These are phyloP conservation scores for Psilocybe cubensis DNA, from an alignment of 768 basidiomycete genomes.

Conservation along the genomic window DNA sequence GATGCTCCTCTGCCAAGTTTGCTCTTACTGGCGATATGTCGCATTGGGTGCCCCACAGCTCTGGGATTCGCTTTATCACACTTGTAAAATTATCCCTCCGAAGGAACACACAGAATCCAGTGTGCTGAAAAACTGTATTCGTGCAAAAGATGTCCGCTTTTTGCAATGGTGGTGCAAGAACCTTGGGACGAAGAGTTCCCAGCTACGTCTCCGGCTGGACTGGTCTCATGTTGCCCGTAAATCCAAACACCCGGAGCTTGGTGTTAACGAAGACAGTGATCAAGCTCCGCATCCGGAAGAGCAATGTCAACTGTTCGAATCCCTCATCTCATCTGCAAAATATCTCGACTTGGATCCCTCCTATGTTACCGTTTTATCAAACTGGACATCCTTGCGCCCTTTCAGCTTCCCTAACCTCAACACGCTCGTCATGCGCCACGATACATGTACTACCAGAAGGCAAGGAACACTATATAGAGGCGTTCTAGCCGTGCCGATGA, in stretches of 20 bases:
- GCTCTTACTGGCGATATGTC: not conserved
- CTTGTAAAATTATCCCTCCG: not conserved
- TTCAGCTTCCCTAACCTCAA: not conserved
- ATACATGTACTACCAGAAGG: not conserved
- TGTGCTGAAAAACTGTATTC: not conserved
- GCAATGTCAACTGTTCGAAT: not conserved
- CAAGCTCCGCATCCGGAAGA: not conserved
- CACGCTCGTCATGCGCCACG: not conserved
- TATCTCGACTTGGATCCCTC: not conserved
- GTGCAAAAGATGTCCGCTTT: not conserved
- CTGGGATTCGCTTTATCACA: not conserved
- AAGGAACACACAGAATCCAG: not conserved
- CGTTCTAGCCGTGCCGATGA: not conserved
- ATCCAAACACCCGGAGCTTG: not conserved
- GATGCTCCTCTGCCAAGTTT: slow-evolving; percentile 5
- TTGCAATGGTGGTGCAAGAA: not conserved
- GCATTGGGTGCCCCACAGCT: not conserved
- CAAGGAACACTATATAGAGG: not conserved
- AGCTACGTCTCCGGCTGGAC: not conserved
- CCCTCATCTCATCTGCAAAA: not conserved
- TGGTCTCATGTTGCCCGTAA: not conserved
- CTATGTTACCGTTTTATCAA: not conserved
- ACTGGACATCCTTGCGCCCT: not conserved
- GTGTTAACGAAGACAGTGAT: not conserved
- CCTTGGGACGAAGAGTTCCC: not conserved